Base-by-base conservation (phyloP, 441 rosid species). In the Bruguiera hainesii region DNA sequence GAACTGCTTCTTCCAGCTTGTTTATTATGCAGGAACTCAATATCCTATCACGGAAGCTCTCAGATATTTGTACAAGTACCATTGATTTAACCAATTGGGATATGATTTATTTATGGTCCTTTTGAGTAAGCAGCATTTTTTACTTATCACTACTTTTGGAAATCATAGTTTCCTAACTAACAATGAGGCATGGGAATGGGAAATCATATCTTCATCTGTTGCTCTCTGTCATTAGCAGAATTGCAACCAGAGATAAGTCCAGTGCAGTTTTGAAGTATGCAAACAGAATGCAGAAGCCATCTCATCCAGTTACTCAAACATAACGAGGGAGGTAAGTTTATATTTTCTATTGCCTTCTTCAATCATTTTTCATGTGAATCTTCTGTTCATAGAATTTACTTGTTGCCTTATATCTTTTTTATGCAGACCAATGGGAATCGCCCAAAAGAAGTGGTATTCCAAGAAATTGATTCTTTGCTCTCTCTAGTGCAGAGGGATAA, bases 21-120 rank as follows among this genome's bases (percentile, higher is more conserved):
- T 91, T 48, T 91, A 89, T 69, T 94, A 89, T 28, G 89, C 85
- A 13, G 96, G 98, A 76, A 88, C 96, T 64, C 91, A 88, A 56
- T 91, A 91, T 84, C 98, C 96, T 18, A 89, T 94, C 50, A 91
- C 91, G 95, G 96, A 93, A 33, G 95, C 97, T 80, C 89, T 94
- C 50, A 88, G 98, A 97, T 88, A 50, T 2, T 35, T 48, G 21
- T 19, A 11, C 39, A 2, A 52, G 23, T 52, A 6, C 18, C 23
- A 21, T 21, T 21, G 56, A 52, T 4, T 11, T 21, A n/a, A 52
- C 28, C 8, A 9, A 11, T 52, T 25, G 3, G 5, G 55, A 20
- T 20, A 6, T n/a, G 25, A 52, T 20, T 7, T 52, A 13, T 2
- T 20, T 4, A 3, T 52, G 56, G 26, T n/a, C 56, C 28, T 37